Evolutionary conservation across 148 eudicot species (phyloP).

Genomic region (Camellia granthamiana): DNA sequence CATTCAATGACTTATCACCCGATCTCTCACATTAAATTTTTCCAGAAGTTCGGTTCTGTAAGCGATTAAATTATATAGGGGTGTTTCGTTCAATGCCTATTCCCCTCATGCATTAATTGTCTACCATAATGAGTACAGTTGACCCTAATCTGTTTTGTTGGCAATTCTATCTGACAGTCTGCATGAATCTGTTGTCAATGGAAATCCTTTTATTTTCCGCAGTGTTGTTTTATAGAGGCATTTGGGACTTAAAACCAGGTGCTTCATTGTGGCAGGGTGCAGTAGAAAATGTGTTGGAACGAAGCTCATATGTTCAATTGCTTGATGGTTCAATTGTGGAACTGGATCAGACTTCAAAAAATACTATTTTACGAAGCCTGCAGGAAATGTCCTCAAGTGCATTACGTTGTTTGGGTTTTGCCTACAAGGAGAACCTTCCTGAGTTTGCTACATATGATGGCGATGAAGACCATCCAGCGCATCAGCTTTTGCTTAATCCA

Average conservation of each 20-base stretch:
- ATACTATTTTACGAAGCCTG: conserved; percentile 53
- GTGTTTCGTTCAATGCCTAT: neutral
- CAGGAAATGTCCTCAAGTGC: conserved; percentile 73
- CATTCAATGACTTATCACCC: neutral
- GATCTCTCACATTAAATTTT: neutral
- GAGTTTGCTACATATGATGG: conserved; percentile 70
- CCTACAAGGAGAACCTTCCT: conserved; percentile 66
- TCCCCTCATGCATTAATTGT: neutral
- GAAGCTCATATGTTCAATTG: conserved; percentile 73
- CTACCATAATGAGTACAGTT: neutral
- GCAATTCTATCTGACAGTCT: neutral
- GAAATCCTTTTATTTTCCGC: neutral
- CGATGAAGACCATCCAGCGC: conserved; percentile 84
- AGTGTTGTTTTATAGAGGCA: neutral
- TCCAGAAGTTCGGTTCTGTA: neutral
- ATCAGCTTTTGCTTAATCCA: conserved; percentile 64
- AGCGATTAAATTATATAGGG: neutral
- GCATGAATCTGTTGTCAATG: neutral
- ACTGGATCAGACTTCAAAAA: conserved; percentile 46
- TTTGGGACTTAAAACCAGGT: conserved; percentile 11
- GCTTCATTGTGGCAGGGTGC: conserved; percentile 63
- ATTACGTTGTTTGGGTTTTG: conserved; percentile 81
- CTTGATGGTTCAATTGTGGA: conserved; percentile 63
- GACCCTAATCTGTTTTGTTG: neutral
- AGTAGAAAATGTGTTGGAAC: conserved; percentile 74